Conservation (phyloP, 1,284 basidiomycete species). For the Ceratobasidium sp. region DNA sequence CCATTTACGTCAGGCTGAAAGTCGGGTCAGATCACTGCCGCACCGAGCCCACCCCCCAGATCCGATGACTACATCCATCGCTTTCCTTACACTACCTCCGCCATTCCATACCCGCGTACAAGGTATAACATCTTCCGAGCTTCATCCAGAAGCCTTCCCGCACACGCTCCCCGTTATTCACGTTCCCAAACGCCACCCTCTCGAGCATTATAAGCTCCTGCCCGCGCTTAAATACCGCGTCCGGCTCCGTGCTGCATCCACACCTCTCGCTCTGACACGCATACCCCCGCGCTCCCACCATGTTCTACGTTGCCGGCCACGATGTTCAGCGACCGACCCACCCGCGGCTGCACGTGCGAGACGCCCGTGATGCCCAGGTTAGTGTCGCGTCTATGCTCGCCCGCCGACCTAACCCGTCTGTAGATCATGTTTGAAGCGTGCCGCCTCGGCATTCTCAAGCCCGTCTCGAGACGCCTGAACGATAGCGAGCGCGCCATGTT, state of each 20-base stretch:
- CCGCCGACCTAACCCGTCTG: not conserved
- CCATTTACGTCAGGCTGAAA: constrained; percentile 45
- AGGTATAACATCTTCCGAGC: constrained; percentile 45
- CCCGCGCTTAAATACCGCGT: constrained; percentile 41
- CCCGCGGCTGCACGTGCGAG: constrained; percentile 70
- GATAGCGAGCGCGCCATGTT: constrained; percentile 63
- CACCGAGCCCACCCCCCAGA: constrained; percentile 43
- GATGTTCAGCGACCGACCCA: constrained; percentile 71
- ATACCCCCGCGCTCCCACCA: constrained; percentile 49
- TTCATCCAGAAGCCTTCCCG: constrained; percentile 46
- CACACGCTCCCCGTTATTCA: constrained; percentile 45
- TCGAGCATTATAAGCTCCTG: constrained; percentile 21
- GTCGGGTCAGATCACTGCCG: constrained; percentile 41
- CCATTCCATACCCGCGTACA: constrained; percentile 39
- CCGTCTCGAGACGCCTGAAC: constrained; percentile 47
- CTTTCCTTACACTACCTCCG: constrained; percentile 42
- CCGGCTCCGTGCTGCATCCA: constrained; percentile 35
- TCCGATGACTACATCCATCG: constrained; percentile 46
- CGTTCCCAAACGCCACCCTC: constrained; percentile 44
- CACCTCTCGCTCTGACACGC: constrained; percentile 28
- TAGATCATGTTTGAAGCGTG: constrained; percentile 38
- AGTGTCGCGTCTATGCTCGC: constrained; percentile 54
- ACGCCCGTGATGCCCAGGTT: constrained; percentile 71
- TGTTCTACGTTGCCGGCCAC: constrained; percentile 60
- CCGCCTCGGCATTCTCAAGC: constrained; percentile 41